Conservation (phyloP, 78 protist species). For the Dictyostelium purpureum region DNA sequence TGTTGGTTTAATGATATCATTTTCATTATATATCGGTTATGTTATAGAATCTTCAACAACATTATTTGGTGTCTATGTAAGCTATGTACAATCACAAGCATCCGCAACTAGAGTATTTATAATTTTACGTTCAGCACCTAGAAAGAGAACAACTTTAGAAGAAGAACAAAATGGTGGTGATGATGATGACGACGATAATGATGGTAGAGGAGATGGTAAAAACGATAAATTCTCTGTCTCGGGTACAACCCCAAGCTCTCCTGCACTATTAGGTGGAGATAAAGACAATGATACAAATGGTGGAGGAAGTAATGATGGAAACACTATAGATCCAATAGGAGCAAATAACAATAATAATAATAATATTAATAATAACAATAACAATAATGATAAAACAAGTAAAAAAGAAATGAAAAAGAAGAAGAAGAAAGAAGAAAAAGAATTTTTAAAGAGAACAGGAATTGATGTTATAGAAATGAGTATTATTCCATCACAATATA, state of each 20-base stretch:
- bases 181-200: background rate
- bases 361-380: background rate
- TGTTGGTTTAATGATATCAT: constrained; percentile 59
- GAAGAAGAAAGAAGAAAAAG: constrained; percentile 36
- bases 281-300: background rate
- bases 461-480: constrained; percentile 21
- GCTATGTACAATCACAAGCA: constrained; percentile 64
- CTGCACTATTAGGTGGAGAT: too few species aligned
- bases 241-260: too few species aligned
- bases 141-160: constrained; percentile 37
- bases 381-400: background rate
- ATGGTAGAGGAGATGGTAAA: background rate
- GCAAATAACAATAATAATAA: constrained; percentile 37
- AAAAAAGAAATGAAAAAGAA: constrained; percentile 38
- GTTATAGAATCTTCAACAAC: constrained; percentile 47
- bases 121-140: constrained; percentile 61
- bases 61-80: constrained; percentile 66
- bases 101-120: constrained; percentile 58
- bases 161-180: constrained; percentile 9
- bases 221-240: too few species aligned
- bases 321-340: background rate
- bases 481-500: constrained; percentile 2
- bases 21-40: constrained; percentile 67
- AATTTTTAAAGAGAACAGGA: constrained; percentile 17
- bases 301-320: background rate